Evolutionary conservation across 2,329 filamentous ascomycete genomes (phyloP).

Genomic region (Grosmannia huntii): DNA sequence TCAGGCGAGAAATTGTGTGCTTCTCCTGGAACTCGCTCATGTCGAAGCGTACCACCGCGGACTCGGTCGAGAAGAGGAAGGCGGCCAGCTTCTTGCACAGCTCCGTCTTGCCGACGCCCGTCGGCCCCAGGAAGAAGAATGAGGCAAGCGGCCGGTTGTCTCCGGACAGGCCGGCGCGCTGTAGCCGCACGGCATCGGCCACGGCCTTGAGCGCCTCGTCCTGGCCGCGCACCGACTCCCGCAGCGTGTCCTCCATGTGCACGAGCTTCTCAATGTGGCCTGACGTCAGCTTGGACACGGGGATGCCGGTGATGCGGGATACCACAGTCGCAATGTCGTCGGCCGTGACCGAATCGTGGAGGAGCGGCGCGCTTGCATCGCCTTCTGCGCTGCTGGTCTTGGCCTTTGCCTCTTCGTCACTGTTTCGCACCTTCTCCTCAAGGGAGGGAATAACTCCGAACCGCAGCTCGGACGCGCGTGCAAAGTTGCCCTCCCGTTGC

Average conservation of each 20-base stretch:
- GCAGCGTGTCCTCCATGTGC: slow-evolving; percentile 84
- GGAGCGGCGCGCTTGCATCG: slow-evolving; percentile 41
- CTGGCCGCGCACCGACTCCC: slow-evolving; percentile 77
- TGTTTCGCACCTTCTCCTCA: slow-evolving; percentile 66
- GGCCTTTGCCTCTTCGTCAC: slow-evolving; percentile 34
- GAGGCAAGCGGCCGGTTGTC: slow-evolving; percentile 86
- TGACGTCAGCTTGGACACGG: slow-evolving; percentile 80
- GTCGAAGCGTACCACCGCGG: slow-evolving; percentile 85
- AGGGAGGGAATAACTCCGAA: slow-evolving; percentile 78
- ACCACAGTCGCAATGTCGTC: slow-evolving; percentile 93
- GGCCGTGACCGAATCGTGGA: slow-evolving; percentile 89
- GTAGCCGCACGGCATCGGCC: slow-evolving; percentile 84
- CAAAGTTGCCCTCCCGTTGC: slow-evolving; percentile 80
- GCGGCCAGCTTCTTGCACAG: slow-evolving; percentile 90
- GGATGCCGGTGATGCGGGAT: slow-evolving; percentile 82
- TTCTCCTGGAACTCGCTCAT: slow-evolving; percentile 98
- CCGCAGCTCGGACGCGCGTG: slow-evolving; percentile 74
- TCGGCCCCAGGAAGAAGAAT: slow-evolving; percentile 96
- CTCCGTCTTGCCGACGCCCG: slow-evolving; percentile 94
- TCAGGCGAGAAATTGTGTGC: slow-evolving; percentile 85
- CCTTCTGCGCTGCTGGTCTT: slow-evolving; percentile 19
- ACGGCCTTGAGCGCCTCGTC: slow-evolving; percentile 88
- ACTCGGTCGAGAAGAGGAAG: slow-evolving; percentile 87
- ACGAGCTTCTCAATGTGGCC: slow-evolving; percentile 92
- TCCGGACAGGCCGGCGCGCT: slow-evolving; percentile 80